Base-by-base conservation (phyloP, 2,329 filamentous ascomycete genomes). In the Alternaria hordeiaustralica region DNA sequence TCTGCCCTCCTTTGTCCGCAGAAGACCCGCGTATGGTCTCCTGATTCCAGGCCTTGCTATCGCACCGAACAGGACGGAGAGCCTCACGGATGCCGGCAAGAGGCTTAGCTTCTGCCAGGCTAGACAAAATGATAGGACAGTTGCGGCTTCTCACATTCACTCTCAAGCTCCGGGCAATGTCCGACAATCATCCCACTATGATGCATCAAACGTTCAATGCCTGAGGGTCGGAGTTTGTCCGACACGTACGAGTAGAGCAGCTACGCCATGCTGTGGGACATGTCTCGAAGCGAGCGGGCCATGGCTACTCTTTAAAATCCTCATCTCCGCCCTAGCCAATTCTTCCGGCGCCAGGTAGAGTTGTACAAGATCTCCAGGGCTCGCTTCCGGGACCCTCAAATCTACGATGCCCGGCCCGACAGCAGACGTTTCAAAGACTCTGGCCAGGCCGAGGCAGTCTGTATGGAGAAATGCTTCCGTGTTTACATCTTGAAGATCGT, bases 61-160 rank as follows among this genome's bases (percentile, higher is more conserved):
- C 18, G 18, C 26, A 20, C 54, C 44, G 36, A 46, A 20, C 20
- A 23, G 9, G 6, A 54, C 57, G 53, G 49, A 63, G 68, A 71
- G 70, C 69, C 69, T 67, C 70, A 72, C 63, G 56, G 55, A 63
- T 69, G 58, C 65, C 67, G 65, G 67, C 64, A 67, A 18, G 3
- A 49, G 60, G 65, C 61, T 56, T 58, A 70, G 26, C 54, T 26
- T 20, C 21, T 36, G 41, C n/a, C 30, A 36, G 51, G 50, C 66
- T 47, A 50, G 50, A 56, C 61, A 33, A 49, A 47, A 55, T 55
- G 60, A 63, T 60, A 60, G 58, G 60, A 61, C 58, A 57, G 53
- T 21, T 64, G 54, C 58, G 61, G 61, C 44, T 41, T 28, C 26
- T 26, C 36, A 46, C n/a, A 44, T 41, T 50, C 28, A 44, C 10